Evolutionary conservation across 1,139 yeast species (phyloP).

Genomic region (Yamadazyma spencermartinsiae): DNA sequence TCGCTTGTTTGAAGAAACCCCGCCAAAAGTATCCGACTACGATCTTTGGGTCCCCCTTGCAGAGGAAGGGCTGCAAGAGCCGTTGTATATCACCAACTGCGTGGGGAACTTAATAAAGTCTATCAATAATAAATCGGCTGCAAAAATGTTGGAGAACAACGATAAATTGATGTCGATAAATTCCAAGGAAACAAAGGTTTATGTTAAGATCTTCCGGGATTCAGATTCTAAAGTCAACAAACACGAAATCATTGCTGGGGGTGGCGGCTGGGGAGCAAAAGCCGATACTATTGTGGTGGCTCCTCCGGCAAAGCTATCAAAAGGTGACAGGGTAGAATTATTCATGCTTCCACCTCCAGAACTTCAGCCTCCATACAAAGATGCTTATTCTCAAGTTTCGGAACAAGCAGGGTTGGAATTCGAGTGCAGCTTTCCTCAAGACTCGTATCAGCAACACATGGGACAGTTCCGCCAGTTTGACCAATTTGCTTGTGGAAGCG

Average conservation of each 20-base stretch:
- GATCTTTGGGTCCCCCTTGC: conserved; percentile 41
- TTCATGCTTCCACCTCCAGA: conserved; percentile 46
- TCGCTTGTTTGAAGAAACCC: conserved; percentile 10
- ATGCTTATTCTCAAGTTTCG: conserved; percentile 11
- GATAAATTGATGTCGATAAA: conserved; percentile 41
- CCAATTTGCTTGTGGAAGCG: conserved; percentile 49
- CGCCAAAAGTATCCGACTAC: conserved; percentile 1
- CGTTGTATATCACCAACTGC: conserved; percentile 40
- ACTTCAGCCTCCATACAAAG: conserved; percentile 15
- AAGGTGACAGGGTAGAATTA: conserved; percentile 51
- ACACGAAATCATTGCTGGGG: conserved; percentile 59
- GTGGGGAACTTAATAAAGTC: conserved; percentile 54
- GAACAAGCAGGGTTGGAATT: conserved; percentile 14
- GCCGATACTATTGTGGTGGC: conserved; percentile 60
- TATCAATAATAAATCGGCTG: conserved; percentile 51
- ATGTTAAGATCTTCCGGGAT: conserved; percentile 30
- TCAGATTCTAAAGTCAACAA: conserved; percentile 16
- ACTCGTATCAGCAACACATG: conserved; percentile 18
- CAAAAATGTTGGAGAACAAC: conserved; percentile 48
- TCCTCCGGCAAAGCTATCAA: conserved; percentile 47
- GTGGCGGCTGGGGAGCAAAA: conserved; percentile 69
- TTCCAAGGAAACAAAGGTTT: conserved; percentile 50
- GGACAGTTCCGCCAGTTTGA: conserved; percentile 17
- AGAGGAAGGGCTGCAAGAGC: conserved; percentile 10
- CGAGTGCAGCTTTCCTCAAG: conserved; percentile 38